Evolutionary conservation across 169 alveolate species (phyloP).

Genomic region (Blepharisma undulans): DNA sequence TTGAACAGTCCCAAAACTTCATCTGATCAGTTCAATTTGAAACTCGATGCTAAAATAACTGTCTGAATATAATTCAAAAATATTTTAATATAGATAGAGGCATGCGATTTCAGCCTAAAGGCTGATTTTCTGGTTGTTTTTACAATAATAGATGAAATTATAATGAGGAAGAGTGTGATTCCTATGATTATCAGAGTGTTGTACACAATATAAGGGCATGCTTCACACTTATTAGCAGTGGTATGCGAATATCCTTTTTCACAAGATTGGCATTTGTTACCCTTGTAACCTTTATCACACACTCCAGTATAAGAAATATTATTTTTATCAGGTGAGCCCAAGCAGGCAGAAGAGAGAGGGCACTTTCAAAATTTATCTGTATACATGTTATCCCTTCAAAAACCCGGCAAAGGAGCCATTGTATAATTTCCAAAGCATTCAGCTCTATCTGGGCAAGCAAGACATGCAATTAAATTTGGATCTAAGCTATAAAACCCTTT

Average conservation of each 20-base stretch:
- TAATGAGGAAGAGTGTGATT: not conserved
- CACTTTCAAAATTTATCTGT: slow-evolving; percentile 55
- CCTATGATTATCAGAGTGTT: slow-evolving; percentile 17
- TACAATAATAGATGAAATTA: slow-evolving; percentile 2
- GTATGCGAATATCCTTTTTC: slow-evolving; percentile 2
- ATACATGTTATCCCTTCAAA: slow-evolving; percentile 46
- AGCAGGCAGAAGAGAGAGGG: slow-evolving; percentile 42
- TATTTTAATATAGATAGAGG: slow-evolving; percentile 40
- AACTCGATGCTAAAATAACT: slow-evolving; percentile 11
- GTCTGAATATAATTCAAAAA: slow-evolving; percentile 48
- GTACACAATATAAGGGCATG: slow-evolving; percentile 5
- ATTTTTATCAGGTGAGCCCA: slow-evolving; percentile 45
- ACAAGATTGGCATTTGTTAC: slow-evolving; percentile 21
- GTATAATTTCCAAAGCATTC: slow-evolving; percentile 52
- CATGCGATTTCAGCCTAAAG: not conserved
- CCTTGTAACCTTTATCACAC: slow-evolving; percentile 33
- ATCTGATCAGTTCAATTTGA: slow-evolving; percentile 52
- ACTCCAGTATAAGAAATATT: slow-evolving; percentile 44
- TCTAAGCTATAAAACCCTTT: not conserved
- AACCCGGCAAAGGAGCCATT: slow-evolving; percentile 46
- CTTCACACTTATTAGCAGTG: not conserved
- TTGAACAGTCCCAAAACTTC: slow-evolving; percentile 13
- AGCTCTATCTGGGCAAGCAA: slow-evolving; percentile 32
- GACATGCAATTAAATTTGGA: not conserved
- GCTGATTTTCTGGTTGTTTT: slow-evolving; percentile 38